Percentiles rank a stretch among this genome's conserved stretches.
Evolutionary conservation across 176 grass and related monocot species (phyloP).

Genomic region (Avena insularis): DNA sequence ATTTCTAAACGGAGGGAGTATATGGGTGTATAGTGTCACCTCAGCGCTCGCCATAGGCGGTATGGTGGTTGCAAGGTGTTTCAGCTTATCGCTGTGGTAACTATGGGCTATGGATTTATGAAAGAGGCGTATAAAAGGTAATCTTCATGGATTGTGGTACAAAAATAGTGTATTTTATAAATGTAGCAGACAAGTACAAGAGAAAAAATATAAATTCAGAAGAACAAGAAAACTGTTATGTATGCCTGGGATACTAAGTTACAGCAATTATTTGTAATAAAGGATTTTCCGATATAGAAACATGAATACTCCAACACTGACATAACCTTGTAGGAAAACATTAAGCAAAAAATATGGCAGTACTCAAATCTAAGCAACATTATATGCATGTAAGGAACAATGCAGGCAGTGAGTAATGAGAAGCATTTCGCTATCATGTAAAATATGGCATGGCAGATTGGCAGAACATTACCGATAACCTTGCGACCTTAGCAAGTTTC

Average conservation of each 20-base stretch:
- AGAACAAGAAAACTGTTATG: not conserved
- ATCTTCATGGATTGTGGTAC: not conserved
- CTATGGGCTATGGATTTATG: conserved; percentile 21
- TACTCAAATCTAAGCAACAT: conserved; percentile 15
- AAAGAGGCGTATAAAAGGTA: conserved; percentile 1
- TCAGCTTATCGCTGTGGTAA: not conserved
- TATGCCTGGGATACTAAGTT: not conserved
- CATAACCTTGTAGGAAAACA: not conserved
- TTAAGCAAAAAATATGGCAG: not conserved
- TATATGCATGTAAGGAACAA: conserved; percentile 1
- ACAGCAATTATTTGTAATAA: not conserved
- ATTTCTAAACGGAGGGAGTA: no score
- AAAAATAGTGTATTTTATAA: not conserved
- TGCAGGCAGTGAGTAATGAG: not conserved
- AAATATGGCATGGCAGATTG: conserved; percentile 19
- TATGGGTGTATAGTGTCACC: not conserved
- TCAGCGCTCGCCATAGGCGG: not conserved
- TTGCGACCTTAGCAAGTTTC: conserved; percentile 84
- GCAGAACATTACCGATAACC: conserved; percentile 72
- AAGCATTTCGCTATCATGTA: conserved; percentile 13
- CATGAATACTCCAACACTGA: not conserved
- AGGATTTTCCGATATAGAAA: not conserved
- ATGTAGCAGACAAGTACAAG: conserved; percentile 11
- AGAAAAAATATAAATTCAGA: conserved; percentile 8
- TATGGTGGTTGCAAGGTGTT: not conserved